Base-by-base conservation (phyloP, 1,284 basidiomycete genomes). In the Uromyces viciae-fabae region DNA sequence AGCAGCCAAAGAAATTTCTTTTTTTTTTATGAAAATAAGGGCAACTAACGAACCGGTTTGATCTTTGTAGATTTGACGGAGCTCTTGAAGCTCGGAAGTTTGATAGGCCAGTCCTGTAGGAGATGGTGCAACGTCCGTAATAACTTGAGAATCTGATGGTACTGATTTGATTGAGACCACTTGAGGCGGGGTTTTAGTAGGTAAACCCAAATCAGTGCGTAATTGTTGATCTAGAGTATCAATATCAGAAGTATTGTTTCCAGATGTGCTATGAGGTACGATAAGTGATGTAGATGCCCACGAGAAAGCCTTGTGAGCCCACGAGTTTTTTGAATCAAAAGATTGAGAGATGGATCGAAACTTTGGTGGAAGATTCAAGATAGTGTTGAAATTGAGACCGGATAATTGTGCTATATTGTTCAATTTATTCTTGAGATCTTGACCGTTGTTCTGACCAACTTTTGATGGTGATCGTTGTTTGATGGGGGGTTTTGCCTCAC, bases 281-380 rank as follows among this genome's bases (percentile, higher is more conserved):
- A 62, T 38, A 31, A 80, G 43, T 7, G 77, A 80, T 49, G 66
- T 54, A 19, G 77, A 80, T 5, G 77, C 77, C 77, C 77, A 80
- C 19, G 68, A 43, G 28, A 80, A 46, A 28, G 77, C 77, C 25
- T 46, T 60, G 38, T 73, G 68, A 54, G 52, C 68, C 77, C 77
- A 80, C 22, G 36, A 42, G 52, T 42, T 56, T 25, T 31, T 71
- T 54, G 33, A 42, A 28, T 72, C 33, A 17, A 38, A 36, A 36
- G 54, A 8, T 25, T 49, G 52, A 52, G 31, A 46, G 58, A 28
- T 69, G 40, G 38, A 72, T 43, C 25, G 36, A 3, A 69, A 31
- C 66, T 69, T 69, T 25, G 66, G 66, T 40, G 43, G 66, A 0
- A 69, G 25, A 69, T n/a, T 69, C 42, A 43, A n/a, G 36, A 69